phyloP scores from a whole-genome alignment of 352 stramenopile genomes.

The Thalassiosira pacifica region DNA sequence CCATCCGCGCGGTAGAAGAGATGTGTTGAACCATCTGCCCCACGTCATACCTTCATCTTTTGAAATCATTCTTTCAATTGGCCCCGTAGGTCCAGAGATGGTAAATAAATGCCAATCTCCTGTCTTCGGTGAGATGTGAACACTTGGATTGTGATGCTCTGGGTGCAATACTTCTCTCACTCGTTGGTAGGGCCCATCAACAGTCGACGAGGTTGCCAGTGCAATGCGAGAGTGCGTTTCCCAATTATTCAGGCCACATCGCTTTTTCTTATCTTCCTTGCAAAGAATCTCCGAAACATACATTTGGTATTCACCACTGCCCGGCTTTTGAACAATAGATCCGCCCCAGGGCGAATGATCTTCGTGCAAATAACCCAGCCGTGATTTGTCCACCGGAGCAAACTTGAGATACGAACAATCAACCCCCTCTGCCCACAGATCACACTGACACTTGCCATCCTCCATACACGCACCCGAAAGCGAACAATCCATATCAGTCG shows the following conservation, averaged over 20 bases:
- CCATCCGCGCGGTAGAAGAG: slow-evolving; percentile 55
- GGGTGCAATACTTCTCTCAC: slow-evolving; percentile 32
- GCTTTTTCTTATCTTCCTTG: slow-evolving; percentile 15
- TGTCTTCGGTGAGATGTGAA: slow-evolving; percentile 40
- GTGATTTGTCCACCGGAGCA: slow-evolving; percentile 33
- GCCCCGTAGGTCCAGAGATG: slow-evolving; percentile 47
- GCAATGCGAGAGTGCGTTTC: slow-evolving; percentile 55
- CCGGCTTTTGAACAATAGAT: slow-evolving; percentile 41
- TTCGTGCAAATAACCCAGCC: slow-evolving; percentile 50
- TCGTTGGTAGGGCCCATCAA: slow-evolving; percentile 50
- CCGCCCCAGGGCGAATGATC: slow-evolving; percentile 48
- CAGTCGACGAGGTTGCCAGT: slow-evolving; percentile 2
- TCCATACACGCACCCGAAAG: slow-evolving; percentile 39
- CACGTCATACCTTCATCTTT: slow-evolving; percentile 51
- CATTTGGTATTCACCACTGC: slow-evolving; percentile 50
- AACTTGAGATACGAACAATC: slow-evolving; percentile 64
- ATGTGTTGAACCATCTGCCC: slow-evolving; percentile 44
- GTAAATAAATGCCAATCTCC: slow-evolving; percentile 56
- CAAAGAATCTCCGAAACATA: slow-evolving; percentile 48
- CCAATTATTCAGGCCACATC: slow-evolving; percentile 49
- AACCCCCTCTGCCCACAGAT: slow-evolving; percentile 51
- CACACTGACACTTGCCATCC: slow-evolving; percentile 48
- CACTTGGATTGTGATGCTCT: slow-evolving; percentile 61
- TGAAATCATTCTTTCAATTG: slow-evolving; percentile 53
- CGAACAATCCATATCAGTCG: slow-evolving; percentile 44